Conservation (phyloP, 1,139 yeast genomes). For the Kodamaea ohmeri region DNA sequence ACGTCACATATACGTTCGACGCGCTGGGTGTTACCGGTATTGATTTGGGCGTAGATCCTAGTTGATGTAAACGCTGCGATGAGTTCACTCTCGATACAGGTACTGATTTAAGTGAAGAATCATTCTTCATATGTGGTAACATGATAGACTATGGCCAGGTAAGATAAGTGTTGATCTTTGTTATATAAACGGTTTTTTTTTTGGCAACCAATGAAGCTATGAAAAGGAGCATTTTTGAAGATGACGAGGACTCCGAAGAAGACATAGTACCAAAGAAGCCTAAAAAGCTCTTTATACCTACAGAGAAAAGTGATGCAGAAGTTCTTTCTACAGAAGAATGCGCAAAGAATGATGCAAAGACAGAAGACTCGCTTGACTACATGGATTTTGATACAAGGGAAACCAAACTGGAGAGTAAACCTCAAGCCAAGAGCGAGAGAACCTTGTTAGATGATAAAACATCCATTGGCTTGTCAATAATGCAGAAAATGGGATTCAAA, state of each 20-base stretch:
- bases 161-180: background rate
- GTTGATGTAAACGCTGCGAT: constrained; percentile 30
- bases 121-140: constrained; percentile 24
- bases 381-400: constrained; percentile 1
- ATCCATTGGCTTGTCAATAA: constrained; percentile 48
- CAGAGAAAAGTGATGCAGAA: background rate
- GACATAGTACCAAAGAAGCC: constrained; percentile 6
- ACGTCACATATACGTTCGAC: constrained; percentile 32
- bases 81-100: constrained; percentile 40
- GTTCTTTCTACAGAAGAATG: too few species aligned
- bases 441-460: constrained; percentile 13
- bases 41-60: constrained; percentile 12
- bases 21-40: constrained; percentile 30
- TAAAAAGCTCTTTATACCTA: constrained; percentile 7
- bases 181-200: background rate
- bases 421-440: constrained; percentile 2
- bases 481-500: constrained; percentile 57
- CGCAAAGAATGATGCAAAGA: background rate
- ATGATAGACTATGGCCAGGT: too few species aligned
- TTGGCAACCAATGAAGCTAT: constrained; percentile 8
- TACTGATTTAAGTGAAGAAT: constrained; percentile 23
- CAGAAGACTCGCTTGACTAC: too few species aligned
- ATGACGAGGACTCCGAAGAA: constrained; percentile 12
- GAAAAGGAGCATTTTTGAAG: constrained; percentile 16
- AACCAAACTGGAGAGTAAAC: background rate